Base-by-base conservation (phyloP, 305 asterid genomes). In the Ilex paraguariensis region DNA sequence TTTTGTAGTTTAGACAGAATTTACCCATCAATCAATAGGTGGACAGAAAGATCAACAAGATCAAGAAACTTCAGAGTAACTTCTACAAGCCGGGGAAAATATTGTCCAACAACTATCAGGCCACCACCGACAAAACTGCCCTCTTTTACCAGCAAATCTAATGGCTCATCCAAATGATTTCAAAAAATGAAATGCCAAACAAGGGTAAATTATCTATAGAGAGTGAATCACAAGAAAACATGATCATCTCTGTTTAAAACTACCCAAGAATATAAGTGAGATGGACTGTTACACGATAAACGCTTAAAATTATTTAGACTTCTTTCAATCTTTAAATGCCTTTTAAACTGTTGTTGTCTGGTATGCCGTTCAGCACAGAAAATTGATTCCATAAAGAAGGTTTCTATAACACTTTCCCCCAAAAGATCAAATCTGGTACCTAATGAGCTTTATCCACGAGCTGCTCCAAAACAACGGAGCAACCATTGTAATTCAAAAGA, bases 401-500 rank as follows among this genome's bases (percentile, higher is more conserved):
- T 2, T 46, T 46, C n/a, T 10, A 10, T 46, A 46, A 13, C 5
- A 10, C 2, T 10, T 0, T 46, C 52, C 13, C 3, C 15, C 15
- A 10, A 13, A 31, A 39, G 54, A 54, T 64, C 33, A 58, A 55
- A 10, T 11, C 13, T 52, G 52, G 13, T 13, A 10, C 56, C 67
- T 59, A 61, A 46, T 44, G 42, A 57, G 57, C 70, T 6, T 3
- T 64, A 16, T 28, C 55, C 31, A 56, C 4, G 16, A 61, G 12
- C 42, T 16, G 42, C 40, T 51, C 64, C 46, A 17, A 57, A 62
- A 10, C n/a, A 45, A 68, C 52, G 11, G 55, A 57, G 56, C 69
- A 31, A 57, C 53, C 46, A 31, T 31, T 60, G 60, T 62, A 36
- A 60, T 50, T 56, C 56, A 46, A 14, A 50, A 46, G 36, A 28